Base-by-base conservation (phyloP, 495 filamentous ascomycete species). In the Aspergillus affinis region DNA sequence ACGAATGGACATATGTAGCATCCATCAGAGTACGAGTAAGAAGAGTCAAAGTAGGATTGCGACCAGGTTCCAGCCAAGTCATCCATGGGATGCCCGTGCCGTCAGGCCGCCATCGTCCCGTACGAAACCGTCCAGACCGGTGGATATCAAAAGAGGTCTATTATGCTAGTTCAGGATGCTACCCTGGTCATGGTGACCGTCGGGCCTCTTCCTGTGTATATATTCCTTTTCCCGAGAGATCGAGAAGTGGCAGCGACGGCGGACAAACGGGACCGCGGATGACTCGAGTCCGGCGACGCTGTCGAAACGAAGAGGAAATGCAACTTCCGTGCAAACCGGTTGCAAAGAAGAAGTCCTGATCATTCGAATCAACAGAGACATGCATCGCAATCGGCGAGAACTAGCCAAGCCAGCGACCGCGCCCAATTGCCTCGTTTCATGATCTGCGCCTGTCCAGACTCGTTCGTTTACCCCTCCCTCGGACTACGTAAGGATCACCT, bases 391-490 rank as follows among this genome's bases (percentile, higher is more conserved):
- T 41, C 36, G 13, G 36, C 36, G 13, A 41, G 36, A 41, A 41
- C 36, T 6, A 41, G 54, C 52, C 58, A 59, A 63, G 63, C 50
- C 54, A 55, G 64, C 51, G 61, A 63, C 62, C 29, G 52, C 61
- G 52, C 61, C 62, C 61, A 66, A 69, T 67, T 68, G 62, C 58
- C 56, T 69, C 60, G 63, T 66, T 70, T 67, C 58, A 65, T 67
- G 62, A 70, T 70, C 67, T 65, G 62, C 64, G 64, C 64, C 60
- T 66, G 62, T 69, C 64, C 60, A 65, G 64, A 67, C 64, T 65
- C 53, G 51, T 48, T 58, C 55, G 48, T 57, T 54, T 69, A 67
- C 67, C 67, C 67, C 67, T 65, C 66, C 66, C 61, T 63, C 65
- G 41, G 48, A 58, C 67, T 62, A 61, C 62, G 57, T 66, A 61